phyloP scores from a whole-genome alignment of 371 early-diverging fungal genomes.

The Amoeboaphelidium protococcarum region DNA sequence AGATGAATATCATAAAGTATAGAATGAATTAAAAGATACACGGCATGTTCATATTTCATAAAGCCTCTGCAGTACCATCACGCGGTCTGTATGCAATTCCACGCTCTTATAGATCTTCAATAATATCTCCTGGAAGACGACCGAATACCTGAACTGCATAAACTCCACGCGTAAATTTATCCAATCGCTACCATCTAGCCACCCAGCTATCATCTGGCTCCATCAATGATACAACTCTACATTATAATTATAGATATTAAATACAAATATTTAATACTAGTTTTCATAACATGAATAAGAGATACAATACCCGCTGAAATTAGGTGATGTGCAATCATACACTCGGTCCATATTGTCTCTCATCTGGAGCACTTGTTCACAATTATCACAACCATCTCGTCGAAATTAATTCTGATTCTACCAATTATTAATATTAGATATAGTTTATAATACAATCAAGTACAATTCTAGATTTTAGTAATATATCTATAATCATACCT shows the following conservation, averaged over 20 bases:
- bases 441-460: too few relatives aligned
- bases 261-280: too few relatives aligned
- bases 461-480: too few relatives aligned
- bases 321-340: constrained; percentile 52
- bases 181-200: constrained; percentile 56
- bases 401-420: constrained; percentile 43
- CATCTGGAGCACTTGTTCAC: constrained; percentile 53
- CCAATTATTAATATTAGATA: too few relatives aligned
- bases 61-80: neutral
- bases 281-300: neutral
- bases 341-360: constrained; percentile 37
- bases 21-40: too few relatives aligned
- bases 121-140: constrained; percentile 58
- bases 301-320: constrained; percentile 47
- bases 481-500: too few relatives aligned
- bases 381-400: constrained; percentile 67
- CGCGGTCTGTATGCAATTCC: constrained; percentile 20
- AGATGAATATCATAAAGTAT: too few relatives aligned
- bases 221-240: neutral
- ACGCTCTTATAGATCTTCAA: constrained; percentile 39
- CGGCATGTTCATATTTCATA: too few relatives aligned
- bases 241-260: too few relatives aligned
- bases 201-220: constrained; percentile 39
- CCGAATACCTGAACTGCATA: constrained; percentile 78
- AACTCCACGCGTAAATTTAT: constrained; percentile 49